Evolutionary conservation across 768 basidiomycete species (phyloP), one percentile per base, ranked within the genome.

Genomic region (Grammothele lineata): DNA sequence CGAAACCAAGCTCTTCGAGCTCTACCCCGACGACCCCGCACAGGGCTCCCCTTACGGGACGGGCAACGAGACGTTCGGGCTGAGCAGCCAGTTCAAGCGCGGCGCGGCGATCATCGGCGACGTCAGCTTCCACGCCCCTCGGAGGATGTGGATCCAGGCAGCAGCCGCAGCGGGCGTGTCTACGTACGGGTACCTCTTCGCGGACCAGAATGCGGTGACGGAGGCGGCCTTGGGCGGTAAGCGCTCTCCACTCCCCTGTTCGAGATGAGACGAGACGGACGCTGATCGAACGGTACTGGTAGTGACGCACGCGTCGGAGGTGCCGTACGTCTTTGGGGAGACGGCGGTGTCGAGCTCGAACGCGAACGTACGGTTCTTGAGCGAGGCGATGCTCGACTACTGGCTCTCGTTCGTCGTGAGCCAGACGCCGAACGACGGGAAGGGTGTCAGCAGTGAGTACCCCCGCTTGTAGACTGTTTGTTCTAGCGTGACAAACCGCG

Each of bases 381-480:
- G 71, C 36, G 54, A 40, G 4, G 10, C 53, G 14, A 73, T 74
- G 72, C 64, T 64, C 15, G 70, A 74, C 24, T 73, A 73, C 37
- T 74, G 73, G 73, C 56, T 75, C 17, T 74, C 73, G 0, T 75
- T 75, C 43, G 70, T 70, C 1, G 70, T 66, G 1, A 70, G 67
- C 21, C 56, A 74, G 21, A 63, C 68, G 24, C 72, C 73, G n/a
- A 74, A 74, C 42, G 72, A 75, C 40, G 68, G 70, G 3, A 62
- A 55, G 14, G 73, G 72, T 12, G 40, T 57, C 24, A 37, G 45
- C 6, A 68, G 70, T 72, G 42, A 35, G 59, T 43, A 22, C 15
- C 3, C 4, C 18, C 15, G 27, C 5, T 26, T 25, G 12, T 43
- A 8, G 5, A 21, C 24, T 40, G 24, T 24, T 2, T 19, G 27